Percentiles rank a stretch among this genome's conserved stretches.
Conservation (phyloP, 768 basidiomycete genomes). For the Flagelloscypha sp. region DNA sequence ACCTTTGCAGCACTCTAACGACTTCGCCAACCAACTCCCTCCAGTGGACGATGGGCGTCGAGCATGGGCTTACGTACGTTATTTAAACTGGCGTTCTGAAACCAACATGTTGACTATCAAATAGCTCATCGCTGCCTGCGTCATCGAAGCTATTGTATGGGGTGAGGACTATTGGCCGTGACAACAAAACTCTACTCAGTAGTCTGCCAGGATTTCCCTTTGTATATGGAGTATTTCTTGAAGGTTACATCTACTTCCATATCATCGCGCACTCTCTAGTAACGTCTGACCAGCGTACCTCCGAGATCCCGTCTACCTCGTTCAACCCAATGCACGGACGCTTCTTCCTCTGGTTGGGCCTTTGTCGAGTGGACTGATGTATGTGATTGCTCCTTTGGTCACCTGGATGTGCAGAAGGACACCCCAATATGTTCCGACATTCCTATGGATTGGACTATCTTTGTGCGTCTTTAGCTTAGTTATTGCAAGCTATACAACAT, state of each 20-base stretch:
- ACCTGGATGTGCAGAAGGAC: conserved; percentile 5
- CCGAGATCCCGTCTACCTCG: conserved; percentile 12
- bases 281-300: conserved; percentile 14
- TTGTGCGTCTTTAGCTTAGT: conserved; percentile 17
- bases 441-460: conserved; percentile 16
- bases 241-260: no score
- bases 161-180: no score
- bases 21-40: no score
- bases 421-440: conserved; percentile 13
- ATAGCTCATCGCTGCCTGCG: conserved; percentile 19
- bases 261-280: not conserved
- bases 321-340: conserved; percentile 14
- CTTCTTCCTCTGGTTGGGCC: conserved; percentile 23
- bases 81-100: not conserved
- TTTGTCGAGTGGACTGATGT: conserved; percentile 21
- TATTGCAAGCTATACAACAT: conserved; percentile 18
- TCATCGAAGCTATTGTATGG: conserved; percentile 22
- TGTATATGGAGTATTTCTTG: conserved; percentile 21
- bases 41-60: conserved; percentile 16
- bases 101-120: not conserved
- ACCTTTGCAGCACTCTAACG: no score
- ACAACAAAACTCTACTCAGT: no score
- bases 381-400: conserved; percentile 24
- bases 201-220: conserved; percentile 20
- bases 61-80: conserved; percentile 21